These are phyloP conservation scores for Pseudocohnilembus persalinus DNA, from an alignment of 169 alveolate genomes.

Conservation along the genomic window DNA sequence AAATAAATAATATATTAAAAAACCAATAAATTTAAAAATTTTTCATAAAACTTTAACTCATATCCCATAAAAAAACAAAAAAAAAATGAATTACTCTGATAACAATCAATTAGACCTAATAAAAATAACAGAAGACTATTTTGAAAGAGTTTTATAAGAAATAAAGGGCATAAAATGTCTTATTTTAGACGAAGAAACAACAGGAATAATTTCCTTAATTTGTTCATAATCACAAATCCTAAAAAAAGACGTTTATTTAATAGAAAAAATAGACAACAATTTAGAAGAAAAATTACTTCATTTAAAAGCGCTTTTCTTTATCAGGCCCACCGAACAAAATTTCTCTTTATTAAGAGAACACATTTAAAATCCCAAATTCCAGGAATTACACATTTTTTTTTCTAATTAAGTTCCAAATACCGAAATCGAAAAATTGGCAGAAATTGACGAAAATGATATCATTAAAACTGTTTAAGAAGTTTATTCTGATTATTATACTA, in stretches of 20 bases:
- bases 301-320: constrained; percentile 87
- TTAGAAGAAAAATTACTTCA: constrained; percentile 81
- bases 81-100: no score
- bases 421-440: constrained; percentile 89
- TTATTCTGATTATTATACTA: constrained; percentile 86
- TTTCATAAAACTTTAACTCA: no score
- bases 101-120: no score
- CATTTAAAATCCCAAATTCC: constrained; percentile 85
- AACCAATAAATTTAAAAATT: no score
- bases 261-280: constrained; percentile 86
- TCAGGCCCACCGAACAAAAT: constrained; percentile 90
- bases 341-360: constrained; percentile 80
- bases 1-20: no score
- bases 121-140: constrained; percentile 10
- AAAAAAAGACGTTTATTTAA: constrained; percentile 90
- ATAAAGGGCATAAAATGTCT: constrained; percentile 87
- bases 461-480: constrained; percentile 90
- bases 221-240: constrained; percentile 89
- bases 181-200: constrained; percentile 91
- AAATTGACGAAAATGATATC: constrained; percentile 89
- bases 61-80: no score
- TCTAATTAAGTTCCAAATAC: constrained; percentile 84
- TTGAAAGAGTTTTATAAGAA: constrained; percentile 21
- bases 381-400: constrained; percentile 88
- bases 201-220: constrained; percentile 88